Conservation (phyloP, 495 filamentous ascomycete genomes). For the Trichoderma asperelloides region DNA sequence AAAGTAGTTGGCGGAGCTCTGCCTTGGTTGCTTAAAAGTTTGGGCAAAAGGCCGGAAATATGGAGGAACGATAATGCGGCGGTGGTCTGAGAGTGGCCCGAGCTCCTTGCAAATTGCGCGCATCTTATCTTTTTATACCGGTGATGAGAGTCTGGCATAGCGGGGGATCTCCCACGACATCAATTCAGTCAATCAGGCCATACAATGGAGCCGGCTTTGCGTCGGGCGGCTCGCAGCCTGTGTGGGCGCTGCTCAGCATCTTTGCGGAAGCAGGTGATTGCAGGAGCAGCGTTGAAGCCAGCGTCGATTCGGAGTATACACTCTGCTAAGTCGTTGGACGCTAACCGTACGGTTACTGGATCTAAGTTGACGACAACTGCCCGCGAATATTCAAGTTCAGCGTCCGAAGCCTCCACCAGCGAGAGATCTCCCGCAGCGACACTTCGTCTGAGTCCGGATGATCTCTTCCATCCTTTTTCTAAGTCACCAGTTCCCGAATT, state of each 20-base stretch:
- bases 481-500: conserved; percentile 80
- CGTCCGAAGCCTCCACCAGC: background rate
- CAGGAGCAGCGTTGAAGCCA: background rate
- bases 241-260: conserved; percentile 7
- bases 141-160: background rate
- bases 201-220: conserved; percentile 8
- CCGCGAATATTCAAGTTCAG: background rate
- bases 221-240: conserved; percentile 5
- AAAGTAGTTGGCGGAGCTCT: background rate
- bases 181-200: conserved; percentile 3
- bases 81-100: conserved; percentile 5
- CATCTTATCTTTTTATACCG: background rate
- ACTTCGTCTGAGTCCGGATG: conserved; percentile 51
- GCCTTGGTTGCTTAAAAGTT: conserved; percentile 9
- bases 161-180: background rate
- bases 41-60: conserved; percentile 8
- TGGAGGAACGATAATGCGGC: conserved; percentile 10
- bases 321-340: background rate
- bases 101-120: conserved; percentile 2
- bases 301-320: background rate
- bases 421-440: conserved; percentile 10
- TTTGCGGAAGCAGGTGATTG: background rate
- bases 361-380: background rate
- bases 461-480: conserved; percentile 89
- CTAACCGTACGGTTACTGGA: background rate